These are phyloP conservation scores for Gremmenia infestans DNA, from an alignment of 2,329 filamentous ascomycete genomes.

Conservation along the genomic window DNA sequence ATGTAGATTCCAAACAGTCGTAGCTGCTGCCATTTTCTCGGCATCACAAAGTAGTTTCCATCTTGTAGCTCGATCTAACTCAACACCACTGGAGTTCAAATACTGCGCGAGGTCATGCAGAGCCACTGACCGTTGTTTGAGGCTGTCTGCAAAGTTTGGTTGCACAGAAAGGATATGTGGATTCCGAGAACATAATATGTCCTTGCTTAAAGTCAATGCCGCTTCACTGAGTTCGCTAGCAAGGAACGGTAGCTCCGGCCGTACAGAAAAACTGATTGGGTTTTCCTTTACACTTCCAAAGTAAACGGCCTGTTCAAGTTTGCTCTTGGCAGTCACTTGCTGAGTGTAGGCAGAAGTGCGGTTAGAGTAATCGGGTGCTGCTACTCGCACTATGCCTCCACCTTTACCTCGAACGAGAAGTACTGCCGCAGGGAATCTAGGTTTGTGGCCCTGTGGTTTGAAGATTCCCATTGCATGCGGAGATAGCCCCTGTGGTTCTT, in stretches of 20 bases:
- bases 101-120: constrained; percentile 71
- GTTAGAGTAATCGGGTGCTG: constrained; percentile 53
- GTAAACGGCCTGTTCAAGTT: constrained; percentile 91
- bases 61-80: constrained; percentile 61
- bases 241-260: constrained; percentile 61
- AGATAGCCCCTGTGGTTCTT: constrained; percentile 44
- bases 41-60: constrained; percentile 86
- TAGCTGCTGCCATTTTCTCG: constrained; percentile 81
- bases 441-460: constrained; percentile 47
- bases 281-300: constrained; percentile 79
- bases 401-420: constrained; percentile 60
- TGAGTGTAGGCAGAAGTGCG: constrained; percentile 55
- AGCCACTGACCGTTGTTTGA: constrained; percentile 67
- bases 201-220: constrained; percentile 70
- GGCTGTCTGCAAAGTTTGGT: constrained; percentile 75
- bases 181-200: constrained; percentile 74
- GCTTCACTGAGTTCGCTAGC: constrained; percentile 69
- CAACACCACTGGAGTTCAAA: constrained; percentile 59
- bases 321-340: constrained; percentile 74
- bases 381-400: constrained; percentile 46
- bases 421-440: constrained; percentile 58
- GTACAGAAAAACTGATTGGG: constrained; percentile 77
- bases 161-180: constrained; percentile 68
- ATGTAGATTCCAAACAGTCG: constrained; percentile 74
- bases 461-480: constrained; percentile 40